A percentile compares a stretch with the other conserved stretches of the same genome.
Conservation (phyloP, 768 basidiomycete species). For the Tylopilus sp. region DNA sequence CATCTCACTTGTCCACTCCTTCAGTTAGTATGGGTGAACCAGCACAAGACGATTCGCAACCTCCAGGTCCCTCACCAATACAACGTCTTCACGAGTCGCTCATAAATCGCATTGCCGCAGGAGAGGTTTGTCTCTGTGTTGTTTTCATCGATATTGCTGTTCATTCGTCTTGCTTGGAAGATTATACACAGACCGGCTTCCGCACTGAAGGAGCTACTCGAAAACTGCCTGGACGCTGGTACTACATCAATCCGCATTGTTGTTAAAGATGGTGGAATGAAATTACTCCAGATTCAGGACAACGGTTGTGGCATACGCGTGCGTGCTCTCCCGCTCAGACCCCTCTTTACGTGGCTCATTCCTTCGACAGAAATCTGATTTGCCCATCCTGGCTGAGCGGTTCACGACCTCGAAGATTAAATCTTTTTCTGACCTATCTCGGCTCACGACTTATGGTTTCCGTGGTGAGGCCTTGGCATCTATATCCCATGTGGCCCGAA, state of each 20-base stretch:
- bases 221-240: conserved; percentile 94
- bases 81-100: conserved; percentile 75
- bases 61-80: conserved; percentile 59
- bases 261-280: conserved; percentile 94
- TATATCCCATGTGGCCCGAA: conserved; percentile 51
- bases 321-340: conserved; percentile 26
- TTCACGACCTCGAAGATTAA: conserved; percentile 95
- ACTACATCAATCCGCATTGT: conserved; percentile 82
- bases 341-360: background rate
- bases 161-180: conserved; percentile 38
- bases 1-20: too few relatives aligned
- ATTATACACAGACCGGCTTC: conserved; percentile 90
- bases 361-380: conserved; percentile 66
- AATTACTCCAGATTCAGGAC: conserved; percentile 92
- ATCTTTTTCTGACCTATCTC: conserved; percentile 79
- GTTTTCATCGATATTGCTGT: background rate
- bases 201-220: conserved; percentile 92
- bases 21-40: conserved; percentile 16
- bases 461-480: conserved; percentile 96
- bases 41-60: conserved; percentile 13
- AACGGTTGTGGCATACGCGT: conserved; percentile 95
- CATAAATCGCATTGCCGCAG: conserved; percentile 89
- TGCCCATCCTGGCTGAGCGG: conserved; percentile 88
- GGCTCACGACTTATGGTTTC: conserved; percentile 92
- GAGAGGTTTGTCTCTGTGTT: conserved; percentile 44